These are phyloP conservation scores for Fagopyrum tataricum DNA, from an alignment of 148 eudicot genomes.

Conservation along the genomic window DNA sequence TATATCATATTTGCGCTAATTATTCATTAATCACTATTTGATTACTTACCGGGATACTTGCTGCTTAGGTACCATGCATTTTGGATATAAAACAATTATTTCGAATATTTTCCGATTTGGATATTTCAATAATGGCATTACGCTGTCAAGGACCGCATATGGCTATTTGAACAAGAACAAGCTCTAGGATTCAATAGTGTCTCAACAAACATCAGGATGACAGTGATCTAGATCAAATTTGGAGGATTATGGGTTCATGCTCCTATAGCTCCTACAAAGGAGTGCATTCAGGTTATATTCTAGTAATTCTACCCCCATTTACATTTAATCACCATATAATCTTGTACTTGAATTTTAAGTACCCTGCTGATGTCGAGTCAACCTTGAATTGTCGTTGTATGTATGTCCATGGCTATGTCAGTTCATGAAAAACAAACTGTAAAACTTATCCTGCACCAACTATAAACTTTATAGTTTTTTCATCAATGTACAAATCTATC, in stretches of 20 bases:
- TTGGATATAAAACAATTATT: not conserved
- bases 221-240: constrained; percentile 89
- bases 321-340: not conserved
- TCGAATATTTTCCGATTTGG: not conserved
- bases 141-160: constrained; percentile 76
- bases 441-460: not conserved
- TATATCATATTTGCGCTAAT: no score
- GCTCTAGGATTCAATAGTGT: constrained; percentile 97
- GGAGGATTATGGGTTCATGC: constrained; percentile 99
- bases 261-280: constrained; percentile 96
- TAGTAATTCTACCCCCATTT: not conserved
- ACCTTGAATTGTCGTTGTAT: not conserved
- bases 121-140: constrained; percentile 13
- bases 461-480: not conserved
- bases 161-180: constrained; percentile 98
- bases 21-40: no score
- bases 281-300: constrained; percentile 81
- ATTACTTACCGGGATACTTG: no score
- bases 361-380: not conserved
- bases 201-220: constrained; percentile 93
- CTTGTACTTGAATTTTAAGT: not conserved
- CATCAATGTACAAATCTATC: not conserved
- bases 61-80: no score
- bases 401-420: not conserved
- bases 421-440: not conserved